A percentile compares a stretch with the other conserved stretches of the same genome.
Conservation (phyloP, 345 rosid species). For the Limnanthes douglasii region DNA sequence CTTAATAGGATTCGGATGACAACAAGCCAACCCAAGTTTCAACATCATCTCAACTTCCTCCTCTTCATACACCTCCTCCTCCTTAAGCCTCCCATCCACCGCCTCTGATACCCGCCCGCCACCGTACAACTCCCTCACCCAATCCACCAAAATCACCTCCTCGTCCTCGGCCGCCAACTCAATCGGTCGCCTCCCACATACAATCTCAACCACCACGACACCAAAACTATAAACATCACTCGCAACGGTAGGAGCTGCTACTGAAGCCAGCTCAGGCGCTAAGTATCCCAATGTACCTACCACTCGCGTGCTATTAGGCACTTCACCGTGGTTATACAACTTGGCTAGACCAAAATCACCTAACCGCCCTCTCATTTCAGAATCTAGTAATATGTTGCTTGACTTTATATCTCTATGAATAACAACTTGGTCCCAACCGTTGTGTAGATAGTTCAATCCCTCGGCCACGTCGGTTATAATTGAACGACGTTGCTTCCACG, state of each 20-base stretch:
- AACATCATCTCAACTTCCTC: constrained; percentile 52
- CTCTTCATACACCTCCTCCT: constrained; percentile 25
- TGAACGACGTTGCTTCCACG: constrained; percentile 43
- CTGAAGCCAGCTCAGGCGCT: constrained; percentile 66
- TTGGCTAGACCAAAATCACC: constrained; percentile 90
- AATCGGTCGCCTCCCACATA: constrained; percentile 59
- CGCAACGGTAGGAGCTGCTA: constrained; percentile 36
- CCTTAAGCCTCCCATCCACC: constrained; percentile 36
- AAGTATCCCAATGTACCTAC: constrained; percentile 84
- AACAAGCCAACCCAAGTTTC: constrained; percentile 80
- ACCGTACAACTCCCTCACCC: constrained; percentile 50
- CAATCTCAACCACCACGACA: constrained; percentile 73
- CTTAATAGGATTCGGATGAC: constrained; percentile 54
- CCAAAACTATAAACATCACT: constrained; percentile 88
- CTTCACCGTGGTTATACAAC: constrained; percentile 59
- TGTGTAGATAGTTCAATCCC: constrained; percentile 71
- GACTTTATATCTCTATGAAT: constrained; percentile 78
- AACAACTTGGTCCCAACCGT: constrained; percentile 87
- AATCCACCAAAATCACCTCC: constrained; percentile 46
- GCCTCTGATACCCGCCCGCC: constrained; percentile 37
- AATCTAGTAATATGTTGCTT: constrained; percentile 61
- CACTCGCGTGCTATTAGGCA: constrained; percentile 64
- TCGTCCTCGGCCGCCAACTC: constrained; percentile 28
- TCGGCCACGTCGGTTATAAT: constrained; percentile 70
- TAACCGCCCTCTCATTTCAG: constrained; percentile 66